Percentiles rank a stretch among this genome's conserved stretches.
phyloP scores from a whole-genome alignment of 768 basidiomycete species.

The Suillus brevipes region DNA sequence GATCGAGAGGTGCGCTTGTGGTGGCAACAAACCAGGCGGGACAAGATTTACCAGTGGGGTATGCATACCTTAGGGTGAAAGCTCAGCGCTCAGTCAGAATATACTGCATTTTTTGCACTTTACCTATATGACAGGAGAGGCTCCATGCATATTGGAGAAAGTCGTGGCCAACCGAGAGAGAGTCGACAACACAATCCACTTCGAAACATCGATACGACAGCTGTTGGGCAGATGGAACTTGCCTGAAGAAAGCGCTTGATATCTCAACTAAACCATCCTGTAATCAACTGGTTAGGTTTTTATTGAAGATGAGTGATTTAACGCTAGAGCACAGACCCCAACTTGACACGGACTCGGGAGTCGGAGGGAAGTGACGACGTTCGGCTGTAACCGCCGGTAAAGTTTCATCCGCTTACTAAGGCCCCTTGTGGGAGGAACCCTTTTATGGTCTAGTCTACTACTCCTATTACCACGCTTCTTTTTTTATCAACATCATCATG shows the following conservation, averaged over 20 bases:
- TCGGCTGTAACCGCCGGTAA: too few species aligned
- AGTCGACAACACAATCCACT: background rate
- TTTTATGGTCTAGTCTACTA: background rate
- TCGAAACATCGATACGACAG: background rate
- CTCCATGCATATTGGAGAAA: background rate
- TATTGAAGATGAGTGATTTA: background rate
- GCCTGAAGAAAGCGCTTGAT: background rate
- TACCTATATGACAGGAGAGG: slow-evolving; percentile 76
- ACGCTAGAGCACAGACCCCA: too few species aligned
- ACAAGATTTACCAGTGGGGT: background rate
- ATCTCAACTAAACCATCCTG: background rate
- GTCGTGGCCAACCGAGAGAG: background rate
- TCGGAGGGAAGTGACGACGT: too few species aligned
- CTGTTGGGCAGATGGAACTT: background rate
- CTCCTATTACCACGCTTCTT: background rate
- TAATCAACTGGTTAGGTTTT: too few species aligned
- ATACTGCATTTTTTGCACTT: slow-evolving; percentile 94
- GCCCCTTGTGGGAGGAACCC: background rate
- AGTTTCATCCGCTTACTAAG: background rate
- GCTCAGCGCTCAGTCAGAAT: background rate
- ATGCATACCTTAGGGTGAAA: background rate
- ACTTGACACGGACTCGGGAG: too few species aligned
- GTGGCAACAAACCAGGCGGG: background rate
- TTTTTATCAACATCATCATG: background rate
- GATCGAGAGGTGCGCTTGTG: background rate